Evolutionary conservation across 176 grass and related monocot genomes (phyloP), one percentile per base, ranked within the genome.

Genomic region (Calamus simplicifolius): DNA sequence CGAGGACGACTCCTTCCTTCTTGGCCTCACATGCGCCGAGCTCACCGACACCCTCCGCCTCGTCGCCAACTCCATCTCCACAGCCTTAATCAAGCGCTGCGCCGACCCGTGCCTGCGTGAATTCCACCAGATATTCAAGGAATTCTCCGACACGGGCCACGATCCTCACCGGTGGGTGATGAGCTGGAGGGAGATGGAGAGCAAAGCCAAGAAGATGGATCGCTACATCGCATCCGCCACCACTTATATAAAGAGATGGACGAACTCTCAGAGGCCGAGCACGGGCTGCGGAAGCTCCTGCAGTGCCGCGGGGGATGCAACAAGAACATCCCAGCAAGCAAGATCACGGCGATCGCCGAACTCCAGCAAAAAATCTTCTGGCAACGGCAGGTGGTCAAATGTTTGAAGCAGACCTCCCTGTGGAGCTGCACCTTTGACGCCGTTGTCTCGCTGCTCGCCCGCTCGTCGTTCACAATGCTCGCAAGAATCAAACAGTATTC

Each of bases 331-430:
- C 75, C 76, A 5, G 68, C 76, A 59, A 81, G 75, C 70, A 95
- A 86, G 56, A 83, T 90, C 50, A 80, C 80, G 5, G 61, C 64
- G 49, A 73, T 82, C 8, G 50, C 84, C 0, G 84, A 90, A 73
- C 71, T 90, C 65, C 92, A 91, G 75, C 77, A 97, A 78, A 72
- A 82, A n/a, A 60, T 97, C 0, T 97, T 91, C 69, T 82, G 71
- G 75, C 75, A 77, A 72, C 82, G 73, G 72, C 87, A 97, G 77
- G 83, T 88, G 65, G 87, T 97, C 50, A 91, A 97, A 81, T 53
- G 85, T 18, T 74, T 91, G 0, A 87, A 80, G 77, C 81, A 82
- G 60, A 80, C 81, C 10, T 96, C 87, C 1, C 68, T 96, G 8
- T 90, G 92, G 92, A 64, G 61, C 29, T 87, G 66, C 69, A 75